Percentiles rank a stretch among this genome's conserved stretches.
Conservation (phyloP, 352 stramenopile species). For the Globisporangium spinosum region DNA sequence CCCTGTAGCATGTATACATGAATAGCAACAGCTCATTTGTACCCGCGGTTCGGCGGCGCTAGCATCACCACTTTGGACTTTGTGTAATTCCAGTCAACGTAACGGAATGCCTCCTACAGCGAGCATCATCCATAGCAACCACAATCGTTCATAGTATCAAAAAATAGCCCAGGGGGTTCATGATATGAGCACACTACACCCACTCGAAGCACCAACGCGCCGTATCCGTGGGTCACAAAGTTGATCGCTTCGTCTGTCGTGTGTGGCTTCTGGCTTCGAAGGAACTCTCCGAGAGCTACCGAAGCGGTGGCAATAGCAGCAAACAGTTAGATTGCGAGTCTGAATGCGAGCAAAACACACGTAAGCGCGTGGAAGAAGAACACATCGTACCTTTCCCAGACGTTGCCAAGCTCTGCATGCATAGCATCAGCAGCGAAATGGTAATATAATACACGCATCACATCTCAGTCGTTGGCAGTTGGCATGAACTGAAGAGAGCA, state of each 20-base stretch:
- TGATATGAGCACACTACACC: conserved; percentile 14
- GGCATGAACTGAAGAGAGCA: not conserved
- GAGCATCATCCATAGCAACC: not conserved
- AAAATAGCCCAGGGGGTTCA: not conserved
- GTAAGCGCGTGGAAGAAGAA: not conserved
- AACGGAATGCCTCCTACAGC: conserved; percentile 67
- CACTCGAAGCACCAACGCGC: conserved; percentile 59
- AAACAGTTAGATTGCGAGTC: not conserved
- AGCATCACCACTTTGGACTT: conserved; percentile 77
- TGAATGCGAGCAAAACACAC: conserved; percentile 2
- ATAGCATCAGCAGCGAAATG: not conserved
- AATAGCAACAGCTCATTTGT: conserved; percentile 8
- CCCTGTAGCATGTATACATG: not conserved
- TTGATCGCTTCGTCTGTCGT: conserved; percentile 48
- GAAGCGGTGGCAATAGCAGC: not conserved
- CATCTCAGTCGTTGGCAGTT: not conserved
- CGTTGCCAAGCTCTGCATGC: conserved; percentile 28
- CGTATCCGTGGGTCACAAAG: conserved; percentile 76
- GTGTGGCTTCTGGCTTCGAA: conserved; percentile 62
- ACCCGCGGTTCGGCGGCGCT: conserved; percentile 66
- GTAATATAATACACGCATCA: not conserved
- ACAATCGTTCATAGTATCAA: not conserved
- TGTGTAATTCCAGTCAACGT: conserved; percentile 67
- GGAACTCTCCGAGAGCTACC: conserved; percentile 41
- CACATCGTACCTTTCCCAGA: conserved; percentile 34